phyloP scores from a whole-genome alignment of 352 stramenopile genomes.

The Phytophthora podocarpi region DNA sequence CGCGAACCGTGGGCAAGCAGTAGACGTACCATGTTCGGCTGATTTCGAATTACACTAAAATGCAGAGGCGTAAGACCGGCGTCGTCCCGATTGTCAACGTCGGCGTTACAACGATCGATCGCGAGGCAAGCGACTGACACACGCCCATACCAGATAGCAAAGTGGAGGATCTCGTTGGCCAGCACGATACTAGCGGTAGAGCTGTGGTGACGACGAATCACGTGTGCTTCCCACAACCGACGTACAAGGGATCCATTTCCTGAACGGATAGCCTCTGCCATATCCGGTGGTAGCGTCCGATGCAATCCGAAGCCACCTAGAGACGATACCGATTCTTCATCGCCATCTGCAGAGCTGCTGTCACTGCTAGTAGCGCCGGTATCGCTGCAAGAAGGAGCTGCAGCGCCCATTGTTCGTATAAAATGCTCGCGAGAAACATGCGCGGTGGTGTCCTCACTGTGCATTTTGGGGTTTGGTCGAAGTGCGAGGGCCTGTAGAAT shows the following conservation, averaged over 20 bases:
- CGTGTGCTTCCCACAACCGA: constrained; percentile 52
- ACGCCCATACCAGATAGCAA: constrained; percentile 73
- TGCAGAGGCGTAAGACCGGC: constrained; percentile 73
- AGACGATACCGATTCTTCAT: constrained; percentile 31
- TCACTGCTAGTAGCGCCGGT: constrained; percentile 29
- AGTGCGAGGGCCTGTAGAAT: constrained; percentile 67
- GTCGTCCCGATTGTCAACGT: constrained; percentile 79
- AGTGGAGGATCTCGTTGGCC: constrained; percentile 83
- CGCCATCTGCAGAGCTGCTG: constrained; percentile 30
- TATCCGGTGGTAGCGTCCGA: constrained; percentile 63
- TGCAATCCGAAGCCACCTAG: constrained; percentile 60
- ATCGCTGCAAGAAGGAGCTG: constrained; percentile 23
- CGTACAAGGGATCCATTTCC: constrained; percentile 46
- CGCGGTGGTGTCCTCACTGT: constrained; percentile 56
- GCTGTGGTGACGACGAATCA: constrained; percentile 34
- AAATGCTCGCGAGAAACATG: constrained; percentile 62
- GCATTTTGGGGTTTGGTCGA: constrained; percentile 48
- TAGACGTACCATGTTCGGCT: constrained; percentile 75
- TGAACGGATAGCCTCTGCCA: constrained; percentile 45
- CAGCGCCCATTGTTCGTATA: constrained; percentile 33
- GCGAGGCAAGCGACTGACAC: constrained; percentile 64
- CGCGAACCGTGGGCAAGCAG: constrained; percentile 60
- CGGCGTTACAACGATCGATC: constrained; percentile 61
- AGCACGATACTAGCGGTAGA: constrained; percentile 40
- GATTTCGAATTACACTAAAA: constrained; percentile 78